A percentile compares a stretch with the other conserved stretches of the same genome.
Evolutionary conservation across 495 filamentous ascomycete species (phyloP).

Genomic region (Penicillium atrosanguineum): DNA sequence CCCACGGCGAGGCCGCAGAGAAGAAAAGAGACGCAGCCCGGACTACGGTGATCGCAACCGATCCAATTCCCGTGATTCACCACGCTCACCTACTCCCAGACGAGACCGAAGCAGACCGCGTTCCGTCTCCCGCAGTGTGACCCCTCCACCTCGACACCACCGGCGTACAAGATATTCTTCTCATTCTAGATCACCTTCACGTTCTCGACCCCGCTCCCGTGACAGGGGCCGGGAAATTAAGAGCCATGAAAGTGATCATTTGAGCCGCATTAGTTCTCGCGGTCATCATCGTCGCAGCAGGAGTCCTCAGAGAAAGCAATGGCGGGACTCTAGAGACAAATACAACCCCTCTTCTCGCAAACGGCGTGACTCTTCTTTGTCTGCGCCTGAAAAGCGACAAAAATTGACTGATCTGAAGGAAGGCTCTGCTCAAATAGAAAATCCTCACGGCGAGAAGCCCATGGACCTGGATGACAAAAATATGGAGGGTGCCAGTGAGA

Average conservation of each 20-base stretch:
- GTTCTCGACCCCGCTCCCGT: constrained; percentile 10
- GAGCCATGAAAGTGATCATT: neutral
- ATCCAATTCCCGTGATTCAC: constrained; percentile 49
- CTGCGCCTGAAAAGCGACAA: constrained; percentile 50
- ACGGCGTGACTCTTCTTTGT: constrained; percentile 51
- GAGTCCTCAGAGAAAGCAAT: constrained; percentile 38
- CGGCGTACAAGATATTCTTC: constrained; percentile 37
- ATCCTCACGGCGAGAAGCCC: constrained; percentile 26
- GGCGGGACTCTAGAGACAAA: constrained; percentile 53
- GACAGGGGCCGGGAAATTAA: neutral
- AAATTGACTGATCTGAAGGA: constrained; percentile 60
- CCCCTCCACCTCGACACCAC: constrained; percentile 32
- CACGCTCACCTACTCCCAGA: constrained; percentile 64
- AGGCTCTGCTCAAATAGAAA: constrained; percentile 43
- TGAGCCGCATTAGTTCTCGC: constrained; percentile 37
- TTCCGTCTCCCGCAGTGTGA: constrained; percentile 48
- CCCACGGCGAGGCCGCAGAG: constrained; percentile 33
- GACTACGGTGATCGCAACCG: constrained; percentile 52
- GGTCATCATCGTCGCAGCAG: constrained; percentile 38
- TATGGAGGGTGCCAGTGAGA: constrained; percentile 40
- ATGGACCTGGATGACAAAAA: constrained; percentile 20
- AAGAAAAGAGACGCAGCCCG: constrained; percentile 38
- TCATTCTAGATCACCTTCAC: constrained; percentile 43
- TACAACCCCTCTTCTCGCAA: constrained; percentile 49
- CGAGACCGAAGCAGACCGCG: constrained; percentile 43